Evolutionary conservation across 2,329 filamentous ascomycete species (phyloP), one percentile per base, ranked within the genome.

Genomic region (Diaporthe velutina): DNA sequence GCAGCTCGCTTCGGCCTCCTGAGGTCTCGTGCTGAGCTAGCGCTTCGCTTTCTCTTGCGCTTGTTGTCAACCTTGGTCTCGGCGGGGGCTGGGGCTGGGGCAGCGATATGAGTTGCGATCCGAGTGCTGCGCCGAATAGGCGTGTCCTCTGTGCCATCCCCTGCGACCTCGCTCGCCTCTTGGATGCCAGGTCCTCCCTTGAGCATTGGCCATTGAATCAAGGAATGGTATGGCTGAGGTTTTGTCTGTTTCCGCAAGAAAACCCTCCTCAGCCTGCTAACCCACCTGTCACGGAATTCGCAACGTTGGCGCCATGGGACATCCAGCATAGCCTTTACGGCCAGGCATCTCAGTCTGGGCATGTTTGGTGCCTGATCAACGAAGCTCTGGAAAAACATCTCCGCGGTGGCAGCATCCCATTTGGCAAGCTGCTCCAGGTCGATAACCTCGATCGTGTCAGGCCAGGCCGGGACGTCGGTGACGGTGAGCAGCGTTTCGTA

Each of bases 291-390:
- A 52, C 96, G 90, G 79, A 98, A 93, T n/a, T 89, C 89, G 25
- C 94, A 94, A 55, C 96, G 91, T 80, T 95, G 91, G 76, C 95
- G 92, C 94, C 95, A 98, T 15, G 93, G 92, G 60, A 92, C 90
- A 79, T 96, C 91, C 64, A 98, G 86, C 82, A 95, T 96, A 1
- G 93, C 92, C 79, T 93, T 94, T 77, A 98, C 90, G 1, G 90
- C 88, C 15, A 98, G 85, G 57, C 89, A 87, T 12, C 95, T 92
- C 33, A 98, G 88, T 74, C 91, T 85, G 0, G 88, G 90, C 30
- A 98, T 82, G 3, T 88, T 83, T 1, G 88, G 85, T 0, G 95
- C 95, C 67, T 90, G 91, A 74, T 95, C 89, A 30, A 96, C 89
- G 2, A 98, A 86, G 22, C 95, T 97, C 54, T 90, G 88, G 78